These are phyloP conservation scores for Chaetothyriales sp. DNA, from an alignment of 2,329 filamentous ascomycete genomes.

Conservation along the genomic window DNA sequence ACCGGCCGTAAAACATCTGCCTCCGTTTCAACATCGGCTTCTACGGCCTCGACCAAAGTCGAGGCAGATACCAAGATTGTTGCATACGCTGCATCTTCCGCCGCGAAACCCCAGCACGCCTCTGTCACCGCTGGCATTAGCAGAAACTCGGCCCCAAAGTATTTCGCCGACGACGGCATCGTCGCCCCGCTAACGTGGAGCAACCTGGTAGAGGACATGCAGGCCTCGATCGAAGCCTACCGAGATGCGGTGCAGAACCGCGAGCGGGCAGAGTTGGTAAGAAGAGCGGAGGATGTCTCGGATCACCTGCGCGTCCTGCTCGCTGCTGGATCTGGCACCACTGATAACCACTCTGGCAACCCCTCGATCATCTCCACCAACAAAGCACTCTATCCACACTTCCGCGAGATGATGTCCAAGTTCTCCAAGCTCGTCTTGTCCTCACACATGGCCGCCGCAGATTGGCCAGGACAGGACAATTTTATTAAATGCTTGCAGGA, in stretches of 20 bases:
- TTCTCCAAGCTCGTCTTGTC: constrained; percentile 98
- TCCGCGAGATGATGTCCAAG: constrained; percentile 98
- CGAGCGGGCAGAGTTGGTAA: constrained; percentile 79
- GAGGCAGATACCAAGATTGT: background rate
- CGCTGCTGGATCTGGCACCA: constrained; percentile 91
- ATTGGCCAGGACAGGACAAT: constrained; percentile 88
- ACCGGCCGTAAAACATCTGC: constrained; percentile 55
- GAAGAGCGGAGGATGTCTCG: constrained; percentile 91
- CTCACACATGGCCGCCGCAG: constrained; percentile 90
- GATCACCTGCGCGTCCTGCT: constrained; percentile 86
- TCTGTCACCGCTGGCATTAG: constrained; percentile 22
- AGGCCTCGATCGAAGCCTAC: constrained; percentile 75
- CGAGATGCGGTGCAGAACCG: constrained; percentile 74
- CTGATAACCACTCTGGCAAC: constrained; percentile 95
- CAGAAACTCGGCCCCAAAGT: constrained; percentile 50
- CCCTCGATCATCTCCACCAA: constrained; percentile 99
- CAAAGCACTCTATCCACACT: constrained; percentile 92
- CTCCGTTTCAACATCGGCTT: constrained; percentile 70
- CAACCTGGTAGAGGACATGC: constrained; percentile 82
- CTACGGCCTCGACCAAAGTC: constrained; percentile 63
- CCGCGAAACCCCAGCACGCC: background rate
- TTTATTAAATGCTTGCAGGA: constrained; percentile 92
- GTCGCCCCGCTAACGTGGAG: constrained; percentile 77
- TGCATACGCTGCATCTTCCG: constrained; percentile 1
- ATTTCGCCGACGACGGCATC: constrained; percentile 82